Percentiles rank a stretch among this genome's conserved stretches.
Evolutionary conservation across 805 yeast species (phyloP).

Genomic region (Kodamaea lidongshanica): DNA sequence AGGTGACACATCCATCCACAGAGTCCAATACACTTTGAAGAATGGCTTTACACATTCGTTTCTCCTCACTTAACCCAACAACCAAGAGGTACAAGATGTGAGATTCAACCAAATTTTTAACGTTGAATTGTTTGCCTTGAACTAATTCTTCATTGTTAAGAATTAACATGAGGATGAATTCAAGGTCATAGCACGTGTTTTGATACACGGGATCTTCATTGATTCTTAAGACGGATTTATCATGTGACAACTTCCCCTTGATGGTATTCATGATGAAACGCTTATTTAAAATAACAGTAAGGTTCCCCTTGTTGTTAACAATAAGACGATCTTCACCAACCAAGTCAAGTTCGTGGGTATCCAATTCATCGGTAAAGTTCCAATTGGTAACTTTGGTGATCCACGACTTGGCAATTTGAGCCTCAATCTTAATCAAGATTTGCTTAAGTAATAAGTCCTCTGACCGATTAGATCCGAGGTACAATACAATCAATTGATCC

Average conservation of each 20-base stretch:
- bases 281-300: constrained; percentile 48
- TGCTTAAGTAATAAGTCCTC: constrained; percentile 59
- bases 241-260: constrained; percentile 19
- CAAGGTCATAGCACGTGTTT: constrained; percentile 53
- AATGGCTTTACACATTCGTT: constrained; percentile 37
- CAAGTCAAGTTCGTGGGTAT: constrained; percentile 39
- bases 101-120: constrained; percentile 53
- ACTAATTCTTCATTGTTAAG: constrained; percentile 63
- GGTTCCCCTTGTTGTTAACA: constrained; percentile 37
- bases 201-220: constrained; percentile 17
- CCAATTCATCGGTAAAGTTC: constrained; percentile 49
- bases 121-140: constrained; percentile 37
- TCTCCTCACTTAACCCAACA: constrained; percentile 37
- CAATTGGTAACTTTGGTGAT: constrained; percentile 54
- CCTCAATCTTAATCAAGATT: constrained; percentile 54
- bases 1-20: constrained; percentile 25
- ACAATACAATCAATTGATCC: constrained; percentile 41
- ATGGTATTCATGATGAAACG: constrained; percentile 46
- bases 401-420: constrained; percentile 53
- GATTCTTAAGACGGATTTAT: constrained; percentile 15
- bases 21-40: constrained; percentile 40
- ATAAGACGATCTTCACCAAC: constrained; percentile 44
- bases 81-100: constrained; percentile 48
- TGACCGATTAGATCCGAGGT: constrained; percentile 55
- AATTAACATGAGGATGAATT: constrained; percentile 57